Percentiles rank a stretch among this genome's conserved stretches.
phyloP scores from a whole-genome alignment of 805 yeast species.

The Sugiyamaella marilandica region DNA sequence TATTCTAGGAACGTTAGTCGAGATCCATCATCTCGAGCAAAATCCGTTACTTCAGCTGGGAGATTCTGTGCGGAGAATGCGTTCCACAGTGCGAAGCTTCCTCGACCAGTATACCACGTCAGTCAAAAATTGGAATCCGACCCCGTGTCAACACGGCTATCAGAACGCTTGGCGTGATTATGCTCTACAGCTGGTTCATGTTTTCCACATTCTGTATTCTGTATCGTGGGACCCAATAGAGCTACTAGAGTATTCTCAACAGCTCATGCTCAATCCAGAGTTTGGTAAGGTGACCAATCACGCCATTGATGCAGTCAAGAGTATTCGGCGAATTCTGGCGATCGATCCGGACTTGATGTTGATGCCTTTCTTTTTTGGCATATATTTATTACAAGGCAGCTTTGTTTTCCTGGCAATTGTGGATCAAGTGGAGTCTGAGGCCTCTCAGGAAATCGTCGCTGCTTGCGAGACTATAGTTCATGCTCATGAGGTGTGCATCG shows the following conservation, averaged over 20 bases:
- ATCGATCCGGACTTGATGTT: slow-evolving; percentile 27
- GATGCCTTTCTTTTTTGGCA: slow-evolving; percentile 32
- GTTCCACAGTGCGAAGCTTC: slow-evolving; percentile 14
- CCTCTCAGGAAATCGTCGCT: slow-evolving; percentile 25
- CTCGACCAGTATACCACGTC: slow-evolving; percentile 20
- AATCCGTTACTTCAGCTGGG: slow-evolving; percentile 22
- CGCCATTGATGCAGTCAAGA: slow-evolving; percentile 27
- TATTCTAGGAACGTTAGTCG: slow-evolving; percentile 31
- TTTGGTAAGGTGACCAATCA: slow-evolving; percentile 24
- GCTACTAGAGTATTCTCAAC: slow-evolving; percentile 23
- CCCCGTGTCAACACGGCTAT: slow-evolving; percentile 23
- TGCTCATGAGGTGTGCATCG: slow-evolving; percentile 32
- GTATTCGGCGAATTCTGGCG: slow-evolving; percentile 25
- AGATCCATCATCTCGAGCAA: slow-evolving; percentile 24
- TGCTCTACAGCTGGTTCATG: slow-evolving; percentile 25
- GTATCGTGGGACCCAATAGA: slow-evolving; percentile 32
- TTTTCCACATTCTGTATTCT: slow-evolving; percentile 25
- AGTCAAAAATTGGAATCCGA: slow-evolving; percentile 18
- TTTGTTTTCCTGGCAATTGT: slow-evolving; percentile 26
- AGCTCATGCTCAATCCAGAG: slow-evolving; percentile 23
- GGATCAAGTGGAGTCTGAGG: slow-evolving; percentile 23
- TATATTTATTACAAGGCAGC: slow-evolving; percentile 29
- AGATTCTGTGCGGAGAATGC: slow-evolving; percentile 19
- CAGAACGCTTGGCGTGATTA: slow-evolving; percentile 25
- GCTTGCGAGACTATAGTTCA: slow-evolving; percentile 31